Conservation (phyloP, 495 filamentous ascomycete genomes). For the Penicillium daleae region DNA sequence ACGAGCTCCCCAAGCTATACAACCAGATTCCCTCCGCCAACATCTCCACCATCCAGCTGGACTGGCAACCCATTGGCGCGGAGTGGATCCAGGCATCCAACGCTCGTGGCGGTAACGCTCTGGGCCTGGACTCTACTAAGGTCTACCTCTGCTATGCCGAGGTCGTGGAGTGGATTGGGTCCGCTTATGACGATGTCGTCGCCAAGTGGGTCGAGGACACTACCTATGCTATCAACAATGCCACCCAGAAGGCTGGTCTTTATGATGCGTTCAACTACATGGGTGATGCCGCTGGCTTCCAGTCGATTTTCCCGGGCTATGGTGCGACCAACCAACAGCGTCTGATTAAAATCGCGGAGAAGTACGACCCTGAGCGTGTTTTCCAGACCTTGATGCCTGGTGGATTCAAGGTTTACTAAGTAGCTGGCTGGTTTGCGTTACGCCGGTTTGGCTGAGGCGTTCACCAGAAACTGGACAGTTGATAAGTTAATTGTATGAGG, state of each 20-base stretch:
- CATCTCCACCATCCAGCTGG: slow-evolving; percentile 43
- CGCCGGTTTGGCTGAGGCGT: neutral
- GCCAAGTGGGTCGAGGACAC: slow-evolving; percentile 38
- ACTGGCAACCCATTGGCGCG: slow-evolving; percentile 53
- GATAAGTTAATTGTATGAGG: neutral
- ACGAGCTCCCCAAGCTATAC: slow-evolving; percentile 36
- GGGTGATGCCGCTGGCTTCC: slow-evolving; percentile 38
- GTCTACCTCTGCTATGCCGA: slow-evolving; percentile 44
- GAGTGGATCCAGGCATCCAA: slow-evolving; percentile 40
- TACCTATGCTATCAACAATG: slow-evolving; percentile 40
- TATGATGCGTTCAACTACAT: slow-evolving; percentile 43
- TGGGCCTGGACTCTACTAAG: slow-evolving; percentile 44
- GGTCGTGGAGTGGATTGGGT: slow-evolving; percentile 44
- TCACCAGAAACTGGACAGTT: neutral
- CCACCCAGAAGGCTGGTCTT: slow-evolving; percentile 35
- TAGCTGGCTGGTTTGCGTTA: neutral
- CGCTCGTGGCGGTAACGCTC: slow-evolving; percentile 42
- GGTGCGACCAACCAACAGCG: slow-evolving; percentile 44
- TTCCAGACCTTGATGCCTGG: slow-evolving; percentile 54
- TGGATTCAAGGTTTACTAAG: slow-evolving; percentile 39
- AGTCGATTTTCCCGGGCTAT: slow-evolving; percentile 49
- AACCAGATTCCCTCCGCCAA: slow-evolving; percentile 33
- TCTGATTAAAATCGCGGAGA: slow-evolving; percentile 41
- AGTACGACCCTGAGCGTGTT: slow-evolving; percentile 54
- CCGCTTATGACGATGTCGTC: slow-evolving; percentile 37